Base-by-base conservation (phyloP, 371 early-diverging fungal genomes). In the Batkoa obscura region DNA sequence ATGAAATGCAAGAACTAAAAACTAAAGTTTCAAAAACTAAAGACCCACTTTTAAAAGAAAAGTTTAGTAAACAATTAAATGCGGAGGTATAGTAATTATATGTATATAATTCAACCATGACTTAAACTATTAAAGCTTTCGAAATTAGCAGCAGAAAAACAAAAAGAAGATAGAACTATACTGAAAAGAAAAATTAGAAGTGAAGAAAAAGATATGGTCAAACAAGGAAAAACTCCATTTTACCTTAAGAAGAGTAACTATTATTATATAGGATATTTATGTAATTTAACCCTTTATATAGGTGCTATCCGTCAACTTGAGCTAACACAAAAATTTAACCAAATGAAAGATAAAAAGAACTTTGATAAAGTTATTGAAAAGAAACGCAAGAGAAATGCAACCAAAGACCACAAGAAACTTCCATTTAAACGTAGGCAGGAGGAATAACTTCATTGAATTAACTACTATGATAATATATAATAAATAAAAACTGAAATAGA, bases 151-250 rank as follows among this genome's bases (percentile, higher is more conserved):
- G 13, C 60, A 8, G 54, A 57, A 12, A 58, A 66, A 50, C 64
- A 72, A 35, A 61, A 58, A 53, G 81, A 83, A 52, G 71, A 73
- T 57, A 69, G 67, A 58, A 73, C 83, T 64, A 61, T 69, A 38
- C 65, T 88, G n/a, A 66, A 77, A 53, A 68, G 80, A 38, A 75
- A 79, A 43, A 75, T 81, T 60, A 78, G 78, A 62, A 86, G 84
- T 72, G 69, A 64, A 43, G 92, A 92, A 69, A 61, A 67, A 35
- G 85, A 83, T 55, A 62, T 78, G 53, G 83, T 87, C 23, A 72
- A 78, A 62, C 66, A 82, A 59, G 93, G 93, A 43, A 90, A 92
- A 67, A 82, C 72, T 56, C 89, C 93, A 23, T 92, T 74, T 63
- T 90, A 76, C 73, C 68, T 90, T 46, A 90, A 88, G 66, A 74